Evolutionary conservation across 2,329 filamentous ascomycete species (phyloP), one percentile per base, ranked within the genome.

Genomic region (Scedosporium boydii): DNA sequence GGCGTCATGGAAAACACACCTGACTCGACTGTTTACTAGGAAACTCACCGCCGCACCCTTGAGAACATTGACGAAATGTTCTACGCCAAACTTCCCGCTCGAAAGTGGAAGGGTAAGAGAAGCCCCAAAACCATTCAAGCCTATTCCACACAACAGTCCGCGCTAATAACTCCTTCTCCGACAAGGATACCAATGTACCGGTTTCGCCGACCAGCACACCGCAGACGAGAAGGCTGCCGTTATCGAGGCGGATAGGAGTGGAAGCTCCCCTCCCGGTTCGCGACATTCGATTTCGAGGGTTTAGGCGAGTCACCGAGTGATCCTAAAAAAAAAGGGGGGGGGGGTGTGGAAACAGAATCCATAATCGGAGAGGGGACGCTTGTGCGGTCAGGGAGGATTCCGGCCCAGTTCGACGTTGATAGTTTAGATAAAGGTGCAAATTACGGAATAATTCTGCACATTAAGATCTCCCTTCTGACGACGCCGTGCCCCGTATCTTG

Each of bases 11-110:
- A 3, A 29, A 29, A 29, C 27, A 29, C 4, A 29, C 27, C 18
- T 46, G 14, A 46, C 14, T 18, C 42, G 14, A 46, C 7, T 46
- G 14, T 46, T 46, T 4, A 18, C 5, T 53, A 62, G 61, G 62
- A 63, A 46, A 61, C 62, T 12, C 62, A 61, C 59, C 59, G 59
- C 27, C 62, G 59, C 6, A 61, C 58, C n/a, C 62, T 63, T n/a
- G 58, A 61, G 21, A 61, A 63, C 38, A 46, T 61, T 42, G 59
- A 61, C 27, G 62, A 63, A 53, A 63, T 63, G 48, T 63, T 63
- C 55, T 34, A 63, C 29, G 44, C 34, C 51, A 59, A 61, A 34
- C 29, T 63, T 56, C 62, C 62, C n/a, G 51, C 62, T 16, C 58
- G 58, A 21, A 61, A 61, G 38, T 63, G 57, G 48, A 63, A 63